Evolutionary conservation across 441 rosid species (phyloP), one percentile per base, ranked within the genome.

Genomic region (Gossypium trilobum): DNA sequence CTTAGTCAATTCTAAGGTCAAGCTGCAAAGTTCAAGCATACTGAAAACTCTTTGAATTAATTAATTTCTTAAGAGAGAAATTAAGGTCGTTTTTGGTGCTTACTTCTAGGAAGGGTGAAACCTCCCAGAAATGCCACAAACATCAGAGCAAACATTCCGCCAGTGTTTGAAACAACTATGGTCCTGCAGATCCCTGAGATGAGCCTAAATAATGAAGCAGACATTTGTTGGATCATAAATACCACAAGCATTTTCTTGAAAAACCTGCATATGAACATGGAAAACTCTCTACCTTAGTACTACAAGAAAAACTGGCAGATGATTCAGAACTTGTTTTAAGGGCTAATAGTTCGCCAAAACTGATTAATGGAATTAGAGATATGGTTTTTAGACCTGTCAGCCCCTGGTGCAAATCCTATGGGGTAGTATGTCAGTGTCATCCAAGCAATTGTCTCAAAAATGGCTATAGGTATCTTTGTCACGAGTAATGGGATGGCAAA

Each of bases 361-460:
- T 3, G 52, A 14, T 25, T n/a, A 23, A 66, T 23, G n/a, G 57
- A 66, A 46, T 46, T 16, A 66, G 39, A 66, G 39, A 48, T 42
- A 48, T 57, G 22, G 48, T 14, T 42, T 3, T 3, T 13, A 48
- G 16, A 89, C 97, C 94, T 89, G 77, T 74, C 81, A 7, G 91
- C 91, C 59, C 86, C 93, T 0, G 97, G 95, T 33, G 97, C 92
- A 54, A 79, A 87, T 29, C 99, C 99, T 0, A 86, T 83, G 1
- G 87, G 50, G 82, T 82, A 91, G 79, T 91, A 95, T 0, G 96
- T 88, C 10, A 90, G 58, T 1, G 42, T 78, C 71, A 82, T 74
- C 94, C 96, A 95, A 20, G 84, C 82, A 20, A 84, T 2, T 4
- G 97, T 77, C 70, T 92, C 97, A 1, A 91, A 69, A 23, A 88